phyloP scores from a whole-genome alignment of 441 rosid genomes.

The Syzygium syzygioides region DNA sequence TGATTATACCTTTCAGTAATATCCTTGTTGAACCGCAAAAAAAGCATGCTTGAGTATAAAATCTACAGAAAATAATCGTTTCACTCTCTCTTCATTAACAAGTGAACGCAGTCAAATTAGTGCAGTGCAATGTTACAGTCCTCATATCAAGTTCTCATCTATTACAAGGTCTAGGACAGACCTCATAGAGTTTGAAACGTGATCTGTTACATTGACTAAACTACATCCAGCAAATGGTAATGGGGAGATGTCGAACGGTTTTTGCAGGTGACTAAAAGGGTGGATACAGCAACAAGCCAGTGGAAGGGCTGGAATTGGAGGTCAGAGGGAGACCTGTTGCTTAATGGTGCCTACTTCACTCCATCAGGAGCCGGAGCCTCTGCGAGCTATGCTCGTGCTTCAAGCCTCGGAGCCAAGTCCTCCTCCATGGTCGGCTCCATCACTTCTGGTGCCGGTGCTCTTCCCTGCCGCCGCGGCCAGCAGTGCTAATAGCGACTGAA shows the following conservation, averaged over 20 bases:
- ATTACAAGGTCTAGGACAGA: neutral
- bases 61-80: neutral
- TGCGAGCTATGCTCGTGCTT: slow-evolving; percentile 16
- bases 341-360: slow-evolving; percentile 22
- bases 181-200: neutral
- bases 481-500: slow-evolving; percentile 3
- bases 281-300: slow-evolving; percentile 9
- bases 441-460: slow-evolving; percentile 5
- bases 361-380: slow-evolving; percentile 21
- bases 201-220: neutral
- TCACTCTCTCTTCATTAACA: neutral
- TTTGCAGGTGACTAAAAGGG: slow-evolving; percentile 19
- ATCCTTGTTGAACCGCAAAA: neutral
- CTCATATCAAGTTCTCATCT: neutral
- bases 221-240: neutral
- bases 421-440: slow-evolving; percentile 16
- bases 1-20: neutral
- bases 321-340: slow-evolving; percentile 17
- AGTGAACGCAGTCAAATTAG: neutral
- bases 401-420: slow-evolving; percentile 18
- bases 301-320: slow-evolving; percentile 23
- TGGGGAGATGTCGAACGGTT: neutral
- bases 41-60: neutral
- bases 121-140: neutral
- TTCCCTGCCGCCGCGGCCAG: slow-evolving; percentile 12